Evolutionary conservation across 768 basidiomycete genomes (phyloP), one percentile per base, ranked within the genome.

Genomic region (Trametes cingulata): DNA sequence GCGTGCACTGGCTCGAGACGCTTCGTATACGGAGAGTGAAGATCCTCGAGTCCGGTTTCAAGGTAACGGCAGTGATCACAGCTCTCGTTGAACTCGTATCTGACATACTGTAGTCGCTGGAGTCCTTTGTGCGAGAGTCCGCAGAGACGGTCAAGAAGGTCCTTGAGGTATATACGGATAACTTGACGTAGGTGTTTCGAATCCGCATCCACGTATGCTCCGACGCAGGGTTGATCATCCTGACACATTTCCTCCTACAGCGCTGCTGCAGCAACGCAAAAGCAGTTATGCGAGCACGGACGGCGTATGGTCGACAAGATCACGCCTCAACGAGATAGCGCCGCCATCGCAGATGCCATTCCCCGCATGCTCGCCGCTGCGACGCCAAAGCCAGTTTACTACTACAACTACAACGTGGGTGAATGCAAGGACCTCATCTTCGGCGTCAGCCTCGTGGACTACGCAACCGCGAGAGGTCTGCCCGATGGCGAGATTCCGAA

Each of bases 1-100:
- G 85, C 35, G 87, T 97, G 22, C 88, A 96, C 72, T 91, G 92
- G 88, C 76, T 94, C n/a, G 94, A 97, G 76, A 95, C 94, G 0
- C 78, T 96, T 37, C 79, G 95, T 36, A 78, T 96, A 37, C 82
- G 89, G 39, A 80, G 91, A 61, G 86, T 87, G 6, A 96, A 94
- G 73, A 91, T 87, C 39, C 73, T 95, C 35, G 86, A 93, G 67
- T 84, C 85, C 42, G 94, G 90, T 3, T 91, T 90, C 67, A 90
- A 84, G 66, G 93, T 88, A 63, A 63, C 10, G 81, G 70, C 20
- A n/a, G 25, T 19, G 27, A 51, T 20, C 61, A 33, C 14, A 36
- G 25, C 37, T 14, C 4, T 14, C 42, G 14, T 10, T 13, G 39
- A 22, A 6, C 24, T n/a, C 14, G 40, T 37, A 20, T n/a, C 43